Evolutionary conservation across 169 alveolate species (phyloP), one percentile per base, ranked within the genome.

Genomic region (Cryptosporidium xiaoi): DNA sequence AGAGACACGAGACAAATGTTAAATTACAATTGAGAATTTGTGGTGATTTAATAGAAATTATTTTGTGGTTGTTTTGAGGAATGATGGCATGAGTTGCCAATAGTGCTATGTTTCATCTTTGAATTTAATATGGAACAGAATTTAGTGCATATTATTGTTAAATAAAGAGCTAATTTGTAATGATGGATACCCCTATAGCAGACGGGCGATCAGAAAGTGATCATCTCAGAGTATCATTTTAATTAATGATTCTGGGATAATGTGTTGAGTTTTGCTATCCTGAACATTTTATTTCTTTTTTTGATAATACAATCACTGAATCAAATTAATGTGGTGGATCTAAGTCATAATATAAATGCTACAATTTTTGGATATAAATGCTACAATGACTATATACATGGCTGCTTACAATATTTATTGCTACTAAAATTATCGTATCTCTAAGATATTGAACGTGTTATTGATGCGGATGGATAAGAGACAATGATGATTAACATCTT

Each of bases 131-230:
- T 53, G 29, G 20, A n/a, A 53, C 12, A 0, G 12, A n/a, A 53
- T 53, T 5, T 5, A n/a, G 29, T 53, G 12, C 29, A 53, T 5
- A 13, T 53, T n/a, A 53, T 53, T 53, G 64, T n/a, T n/a, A n/a
- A 5, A 53, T n/a, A 20, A 24, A n/a, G 64, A 53, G 29, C 4
- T 7, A 53, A 31, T 58, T 77, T 34, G 71, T 77, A 44, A 77
- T 77, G 85, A 77, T 77, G 85, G 83, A 77, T 77, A 60, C 58
- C 85, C 71, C 29, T n/a, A 77, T 77, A 77, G 85, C 85, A 60
- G 85, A 77, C 85, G 85, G 85, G 85, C 85, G 85, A 77, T 77
- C 85, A 77, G 85, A 77, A 56, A 13, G 16, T 24, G 6, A 62
- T 58, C 31, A 62, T 20, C 46, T 27, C 46, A 6, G 33, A 27